phyloP scores from a whole-genome alignment of 495 filamentous ascomycete genomes.

The Xylaria intraflava region DNA sequence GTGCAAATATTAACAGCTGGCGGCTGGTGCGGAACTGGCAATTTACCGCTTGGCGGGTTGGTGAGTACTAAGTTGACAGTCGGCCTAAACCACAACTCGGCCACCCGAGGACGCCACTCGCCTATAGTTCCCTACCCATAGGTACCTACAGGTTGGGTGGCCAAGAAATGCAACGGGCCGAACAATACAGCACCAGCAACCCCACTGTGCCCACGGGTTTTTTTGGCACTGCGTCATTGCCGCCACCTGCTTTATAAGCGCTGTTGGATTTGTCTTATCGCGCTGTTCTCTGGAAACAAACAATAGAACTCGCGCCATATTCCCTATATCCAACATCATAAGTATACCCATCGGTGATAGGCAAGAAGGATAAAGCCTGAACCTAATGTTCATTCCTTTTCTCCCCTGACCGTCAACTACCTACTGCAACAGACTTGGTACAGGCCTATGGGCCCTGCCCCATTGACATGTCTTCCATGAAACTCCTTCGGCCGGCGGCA shows the following conservation, averaged over 20 bases:
- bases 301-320: background rate
- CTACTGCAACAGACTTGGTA: background rate
- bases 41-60: too few species aligned
- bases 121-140: too few species aligned
- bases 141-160: too few species aligned
- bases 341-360: background rate
- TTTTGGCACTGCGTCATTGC: conserved; percentile 7
- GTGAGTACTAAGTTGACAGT: too few species aligned
- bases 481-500: conserved; percentile 20
- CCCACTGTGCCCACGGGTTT: background rate
- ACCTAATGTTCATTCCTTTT: background rate
- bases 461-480: conserved; percentile 18
- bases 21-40: too few species aligned
- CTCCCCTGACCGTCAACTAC: background rate
- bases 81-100: too few species aligned
- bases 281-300: too few species aligned
- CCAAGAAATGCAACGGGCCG: too few species aligned
- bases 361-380: background rate
- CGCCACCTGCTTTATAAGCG: conserved; percentile 8
- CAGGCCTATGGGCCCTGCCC: background rate
- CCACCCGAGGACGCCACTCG: too few species aligned
- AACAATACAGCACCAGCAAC: too few species aligned
- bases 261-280: conserved; percentile 6
- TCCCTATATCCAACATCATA: background rate
- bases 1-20: too few species aligned